Percentiles rank a stretch among this genome's conserved stretches.
Evolutionary conservation across 495 filamentous ascomycete species (phyloP).

Genomic region (Tuber calosporum): DNA sequence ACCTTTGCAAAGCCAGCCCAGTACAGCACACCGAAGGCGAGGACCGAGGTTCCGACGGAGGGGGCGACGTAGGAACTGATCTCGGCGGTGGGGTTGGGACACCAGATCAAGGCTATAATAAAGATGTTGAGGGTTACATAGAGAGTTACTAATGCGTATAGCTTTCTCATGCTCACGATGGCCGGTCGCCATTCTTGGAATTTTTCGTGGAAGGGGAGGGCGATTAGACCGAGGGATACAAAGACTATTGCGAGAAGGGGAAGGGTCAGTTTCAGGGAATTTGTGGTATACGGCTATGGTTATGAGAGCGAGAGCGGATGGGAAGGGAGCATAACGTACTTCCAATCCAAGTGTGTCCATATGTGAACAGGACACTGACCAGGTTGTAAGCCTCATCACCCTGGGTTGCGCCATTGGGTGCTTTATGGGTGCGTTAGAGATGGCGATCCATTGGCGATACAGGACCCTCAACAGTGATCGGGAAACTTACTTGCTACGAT

Average conservation of each 20-base stretch:
- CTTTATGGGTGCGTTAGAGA: slow-evolving; percentile 15
- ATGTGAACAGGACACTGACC: slow-evolving; percentile 33
- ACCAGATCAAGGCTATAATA: slow-evolving; percentile 37
- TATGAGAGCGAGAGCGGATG: not conserved
- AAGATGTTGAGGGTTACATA: slow-evolving; percentile 36
- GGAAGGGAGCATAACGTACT: slow-evolving; percentile 14
- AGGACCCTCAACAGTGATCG: not conserved
- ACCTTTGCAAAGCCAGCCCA: slow-evolving; percentile 33
- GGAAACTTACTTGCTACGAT: slow-evolving; percentile 27
- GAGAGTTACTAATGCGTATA: slow-evolving; percentile 24
- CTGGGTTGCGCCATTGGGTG: slow-evolving; percentile 22
- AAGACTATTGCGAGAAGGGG: slow-evolving; percentile 11
- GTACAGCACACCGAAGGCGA: slow-evolving; percentile 30
- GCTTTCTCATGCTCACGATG: slow-evolving; percentile 12
- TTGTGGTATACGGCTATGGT: not conserved
- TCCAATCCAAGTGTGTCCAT: slow-evolving; percentile 37
- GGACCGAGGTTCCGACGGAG: slow-evolving; percentile 33
- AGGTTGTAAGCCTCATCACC: slow-evolving; percentile 39
- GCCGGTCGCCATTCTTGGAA: slow-evolving; percentile 19
- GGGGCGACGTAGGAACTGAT: slow-evolving; percentile 30
- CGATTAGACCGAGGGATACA: slow-evolving; percentile 30
- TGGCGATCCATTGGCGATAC: not conserved
- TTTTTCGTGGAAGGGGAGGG: slow-evolving; percentile 18
- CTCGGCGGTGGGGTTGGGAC: slow-evolving; percentile 7
- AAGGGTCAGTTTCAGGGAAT: slow-evolving; percentile 13